Evolutionary conservation across 1,284 basidiomycete species (phyloP).

Genomic region (Melampsora americana): DNA sequence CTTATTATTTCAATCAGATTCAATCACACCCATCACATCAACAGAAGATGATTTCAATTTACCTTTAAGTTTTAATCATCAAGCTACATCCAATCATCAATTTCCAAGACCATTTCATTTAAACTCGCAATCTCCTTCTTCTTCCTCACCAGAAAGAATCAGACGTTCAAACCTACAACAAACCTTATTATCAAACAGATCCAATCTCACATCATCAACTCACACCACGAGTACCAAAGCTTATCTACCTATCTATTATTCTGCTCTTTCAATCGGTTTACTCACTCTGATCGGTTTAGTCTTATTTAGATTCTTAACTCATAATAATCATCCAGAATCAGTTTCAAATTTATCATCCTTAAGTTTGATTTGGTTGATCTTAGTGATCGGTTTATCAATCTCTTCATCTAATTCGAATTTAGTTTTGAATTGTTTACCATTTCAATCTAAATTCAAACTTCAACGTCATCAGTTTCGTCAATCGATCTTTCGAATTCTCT

Average conservation of each 20-base stretch:
- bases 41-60: not conserved
- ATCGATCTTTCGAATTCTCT: not conserved
- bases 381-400: not conserved
- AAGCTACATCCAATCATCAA: not conserved
- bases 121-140: too few relatives aligned
- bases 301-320: not conserved
- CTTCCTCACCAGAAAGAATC: not conserved
- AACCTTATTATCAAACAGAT: not conserved
- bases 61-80: not conserved
- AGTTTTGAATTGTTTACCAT: too few relatives aligned
- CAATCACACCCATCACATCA: not conserved
- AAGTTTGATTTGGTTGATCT: not conserved
- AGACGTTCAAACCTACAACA: not conserved
- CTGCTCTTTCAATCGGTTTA: not conserved
- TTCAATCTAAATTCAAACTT: not conserved
- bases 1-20: not conserved
- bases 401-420: too few relatives aligned
- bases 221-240: not conserved
- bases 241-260: not conserved
- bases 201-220: not conserved
- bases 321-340: not conserved
- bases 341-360: not conserved
- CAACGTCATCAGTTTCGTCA: conserved; percentile 4
- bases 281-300: not conserved
- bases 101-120: not conserved